Percentiles rank a stretch among this genome's conserved stretches.
phyloP scores from a whole-genome alignment of 1,284 basidiomycete genomes.

The Puccinia hordei region DNA sequence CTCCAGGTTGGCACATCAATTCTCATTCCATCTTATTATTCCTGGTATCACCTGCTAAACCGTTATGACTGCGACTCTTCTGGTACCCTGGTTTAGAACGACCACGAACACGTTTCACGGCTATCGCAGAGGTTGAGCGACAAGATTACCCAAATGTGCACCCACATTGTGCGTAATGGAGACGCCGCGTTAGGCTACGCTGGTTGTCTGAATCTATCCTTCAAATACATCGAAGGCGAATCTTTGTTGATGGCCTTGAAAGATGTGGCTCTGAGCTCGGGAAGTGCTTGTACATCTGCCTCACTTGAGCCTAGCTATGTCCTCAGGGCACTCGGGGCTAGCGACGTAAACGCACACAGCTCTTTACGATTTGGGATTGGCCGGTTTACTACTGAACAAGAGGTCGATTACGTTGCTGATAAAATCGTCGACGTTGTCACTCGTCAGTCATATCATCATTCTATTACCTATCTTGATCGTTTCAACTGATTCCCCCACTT shows the following conservation, averaged over 20 bases:
- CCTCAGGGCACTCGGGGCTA: slow-evolving; percentile 89
- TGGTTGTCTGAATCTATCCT: slow-evolving; percentile 92
- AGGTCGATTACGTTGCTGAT: slow-evolving; percentile 89
- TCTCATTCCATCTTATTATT: not conserved
- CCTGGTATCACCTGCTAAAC: slow-evolving; percentile 51
- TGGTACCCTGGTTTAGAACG: no score
- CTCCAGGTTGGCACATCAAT: slow-evolving; percentile 84
- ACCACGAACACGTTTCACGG: slow-evolving; percentile 74
- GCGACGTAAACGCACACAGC: slow-evolving; percentile 99
- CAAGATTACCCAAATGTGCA: slow-evolving; percentile 79
- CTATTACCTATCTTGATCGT: slow-evolving; percentile 12
- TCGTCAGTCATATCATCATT: slow-evolving; percentile 61
- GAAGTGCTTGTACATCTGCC: slow-evolving; percentile 96
- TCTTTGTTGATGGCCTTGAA: slow-evolving; percentile 97
- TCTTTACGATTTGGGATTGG: slow-evolving; percentile 97
- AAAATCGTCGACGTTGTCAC: slow-evolving; percentile 85
- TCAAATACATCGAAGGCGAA: slow-evolving; percentile 96
- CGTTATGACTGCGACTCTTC: no score
- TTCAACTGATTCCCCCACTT: slow-evolving; percentile 39
- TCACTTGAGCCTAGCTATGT: slow-evolving; percentile 98
- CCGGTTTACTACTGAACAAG: slow-evolving; percentile 95
- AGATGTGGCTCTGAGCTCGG: slow-evolving; percentile 96
- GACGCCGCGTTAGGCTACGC: slow-evolving; percentile 72
- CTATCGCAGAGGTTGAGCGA: slow-evolving; percentile 81
- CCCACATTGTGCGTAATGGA: slow-evolving; percentile 90